Evolutionary conservation across 2,329 filamentous ascomycete genomes (phyloP).

Genomic region (Fusarium veterinarium): DNA sequence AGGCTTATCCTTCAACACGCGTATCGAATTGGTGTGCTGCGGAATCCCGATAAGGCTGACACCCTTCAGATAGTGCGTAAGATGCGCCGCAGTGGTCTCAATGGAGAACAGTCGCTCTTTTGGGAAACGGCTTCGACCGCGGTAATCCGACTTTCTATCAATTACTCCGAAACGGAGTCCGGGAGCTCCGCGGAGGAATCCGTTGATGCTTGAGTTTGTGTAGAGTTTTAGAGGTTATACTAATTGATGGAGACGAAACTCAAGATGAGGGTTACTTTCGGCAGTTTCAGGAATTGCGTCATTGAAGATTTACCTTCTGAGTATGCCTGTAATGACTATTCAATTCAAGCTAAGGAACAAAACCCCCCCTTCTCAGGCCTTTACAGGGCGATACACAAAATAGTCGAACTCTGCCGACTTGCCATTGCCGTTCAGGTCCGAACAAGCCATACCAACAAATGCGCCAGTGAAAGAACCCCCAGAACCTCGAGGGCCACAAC

Average conservation of each 20-base stretch:
- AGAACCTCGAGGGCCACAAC: slow-evolving; percentile 63
- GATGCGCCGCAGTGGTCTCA: not conserved
- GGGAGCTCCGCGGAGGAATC: not conserved
- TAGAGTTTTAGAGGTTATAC: not conserved
- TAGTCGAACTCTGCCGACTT: slow-evolving; percentile 61
- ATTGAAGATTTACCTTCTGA: not conserved
- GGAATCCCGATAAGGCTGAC: slow-evolving; percentile 4
- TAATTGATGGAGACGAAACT: not conserved
- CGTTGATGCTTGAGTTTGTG: not conserved
- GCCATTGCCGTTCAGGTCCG: slow-evolving; percentile 64
- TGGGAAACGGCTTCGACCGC: not conserved
- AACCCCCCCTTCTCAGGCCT: not conserved
- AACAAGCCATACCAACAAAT: slow-evolving; percentile 66
- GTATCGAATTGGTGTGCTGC: slow-evolving; percentile 7
- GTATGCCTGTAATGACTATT: no score
- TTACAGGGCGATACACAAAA: slow-evolving; percentile 45
- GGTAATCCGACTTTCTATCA: not conserved
- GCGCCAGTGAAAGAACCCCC: slow-evolving; percentile 73
- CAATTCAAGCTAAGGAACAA: no score
- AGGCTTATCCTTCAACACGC: slow-evolving; percentile 6
- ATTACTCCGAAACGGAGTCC: not conserved
- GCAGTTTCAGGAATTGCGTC: not conserved
- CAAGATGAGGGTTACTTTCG: not conserved
- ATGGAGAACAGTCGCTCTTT: not conserved
- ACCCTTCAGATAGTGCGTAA: not conserved